Evolutionary conservation across 306 rosid species (phyloP), one percentile per base, ranked within the genome.

Genomic region (Acacia confusa): DNA sequence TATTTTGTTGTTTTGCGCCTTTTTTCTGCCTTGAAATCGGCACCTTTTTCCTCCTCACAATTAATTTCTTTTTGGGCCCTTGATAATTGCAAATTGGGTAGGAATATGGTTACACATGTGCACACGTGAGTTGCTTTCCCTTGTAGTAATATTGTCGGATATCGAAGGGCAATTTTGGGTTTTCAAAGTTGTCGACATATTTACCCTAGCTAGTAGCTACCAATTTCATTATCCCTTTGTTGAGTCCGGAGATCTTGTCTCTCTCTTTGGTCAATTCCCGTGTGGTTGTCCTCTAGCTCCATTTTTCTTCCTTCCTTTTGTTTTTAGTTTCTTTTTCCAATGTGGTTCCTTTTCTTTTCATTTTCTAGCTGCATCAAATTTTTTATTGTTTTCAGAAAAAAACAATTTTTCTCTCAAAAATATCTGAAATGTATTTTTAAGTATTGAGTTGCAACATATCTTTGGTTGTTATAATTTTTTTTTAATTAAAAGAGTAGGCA

Each of bases 1-100:
- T 86, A 73, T 89, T 90, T 94, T 94, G 98, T 92, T 86, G 40
- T 85, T 44, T 90, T 84, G 84, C 83, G 84, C 89, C 74, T 80
- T 78, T 77, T 79, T 75, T 68, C 76, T 69, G 87, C 88, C 91
- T 85, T 38, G 77, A 79, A 61, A 76, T 88, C 89, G 81, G 84
- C 32, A 74, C 83, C 68, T 64, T 75, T 85, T 85, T 60, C 25
- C 52, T 27, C 7, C 82, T 17, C 75, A 55, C 50, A 76, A 82
- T 82, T 88, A 77, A 79, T 83, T 44, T 79, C 27, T 44, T 8
- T 53, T 68, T 25, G 6, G 19, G 1, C 77, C 58, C 72, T 82
- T 67, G 82, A 92, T 90, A 86, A 88, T 92, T 90, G 89, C 84
- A 53, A 38, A 79, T 53, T 64, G 77, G 45, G 52, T 38, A 30